Evolutionary conservation across 257 asterid species (phyloP), one percentile per base, ranked within the genome.

Genomic region (Ballota nigra): DNA sequence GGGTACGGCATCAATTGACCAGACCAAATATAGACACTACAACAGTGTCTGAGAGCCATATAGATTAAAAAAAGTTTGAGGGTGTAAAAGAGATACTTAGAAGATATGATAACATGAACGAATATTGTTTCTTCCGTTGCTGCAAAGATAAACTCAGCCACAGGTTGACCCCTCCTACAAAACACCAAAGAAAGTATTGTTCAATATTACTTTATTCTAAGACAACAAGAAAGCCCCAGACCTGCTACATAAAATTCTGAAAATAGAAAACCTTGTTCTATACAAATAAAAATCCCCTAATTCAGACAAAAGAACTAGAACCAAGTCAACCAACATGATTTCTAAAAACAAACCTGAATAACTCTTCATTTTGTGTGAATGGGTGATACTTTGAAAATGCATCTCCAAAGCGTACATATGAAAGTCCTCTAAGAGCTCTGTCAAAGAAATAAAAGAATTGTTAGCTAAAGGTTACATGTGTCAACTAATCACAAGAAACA

Each of bases 81-180:
- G 34, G 29, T 66, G 43, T 41, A 59, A 53, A 31, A 36, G 71
- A 62, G 34, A 81, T 94, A 92, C 99, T 87, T 95, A 26, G 96
- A 91, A 85, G 97, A 89, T 79, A 95, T 82, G 64, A 91, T 84
- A 72, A 87, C 98, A 73, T 95, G 99, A 75, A 88, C 98, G 56
- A 89, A 95, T 73, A 95, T 85, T 62, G 99, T 86, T 79, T 95
- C 99, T 80, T 95, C 98, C 0, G 98, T 85, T 41, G 97, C 97
- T 49, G 95, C 86, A 87, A 95, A 95, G 77, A 95, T 79, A 82
- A 92, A 92, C 84, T 95, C 99, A 34, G 85, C 84, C 83, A 95
- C 96, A 68, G 97, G 99, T 75, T 95, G 97, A 51, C 96, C 98
- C 83, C 84, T 89, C 96, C 99, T 95, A 77, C 86, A 87, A 69